Evolutionary conservation across 257 asterid genomes (phyloP).

Genomic region (Avicennia marina): DNA sequence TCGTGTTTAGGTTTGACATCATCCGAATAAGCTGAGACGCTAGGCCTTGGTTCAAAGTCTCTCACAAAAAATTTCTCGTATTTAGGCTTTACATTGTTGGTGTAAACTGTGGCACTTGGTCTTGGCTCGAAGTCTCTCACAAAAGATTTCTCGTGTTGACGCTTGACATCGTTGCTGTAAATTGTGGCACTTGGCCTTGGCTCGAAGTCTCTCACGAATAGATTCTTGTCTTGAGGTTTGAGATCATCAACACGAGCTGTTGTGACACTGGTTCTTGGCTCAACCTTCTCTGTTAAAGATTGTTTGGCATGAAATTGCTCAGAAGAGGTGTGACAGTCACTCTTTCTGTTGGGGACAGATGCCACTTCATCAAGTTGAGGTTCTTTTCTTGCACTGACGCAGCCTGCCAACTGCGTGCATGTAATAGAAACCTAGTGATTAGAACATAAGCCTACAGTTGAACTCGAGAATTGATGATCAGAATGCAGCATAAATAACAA

Average conservation of each 20-base stretch:
- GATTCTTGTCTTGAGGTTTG: background rate
- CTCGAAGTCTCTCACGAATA: constrained; percentile 10
- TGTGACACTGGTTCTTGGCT: constrained; percentile 16
- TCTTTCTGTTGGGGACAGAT: background rate
- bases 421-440: background rate
- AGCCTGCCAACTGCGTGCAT: constrained; percentile 28
- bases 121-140: constrained; percentile 3
- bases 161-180: background rate
- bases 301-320: background rate
- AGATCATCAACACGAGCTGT: background rate
- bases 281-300: background rate
- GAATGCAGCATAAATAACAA: background rate
- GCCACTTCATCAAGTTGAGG: background rate
- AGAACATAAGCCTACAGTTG: background rate
- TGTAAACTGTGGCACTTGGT: too few species aligned
- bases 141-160: background rate
- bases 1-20: too few species aligned
- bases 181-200: constrained; percentile 20
- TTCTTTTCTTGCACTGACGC: constrained; percentile 26
- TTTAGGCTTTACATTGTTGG: too few species aligned
- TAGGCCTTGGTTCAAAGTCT: too few species aligned
- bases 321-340: constrained; percentile 8
- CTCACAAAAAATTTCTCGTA: too few species aligned
- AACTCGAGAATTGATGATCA: background rate
- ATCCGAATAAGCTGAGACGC: too few species aligned